Base-by-base conservation (phyloP, 2,329 filamentous ascomycete species). In the Lachnellula suecica region DNA sequence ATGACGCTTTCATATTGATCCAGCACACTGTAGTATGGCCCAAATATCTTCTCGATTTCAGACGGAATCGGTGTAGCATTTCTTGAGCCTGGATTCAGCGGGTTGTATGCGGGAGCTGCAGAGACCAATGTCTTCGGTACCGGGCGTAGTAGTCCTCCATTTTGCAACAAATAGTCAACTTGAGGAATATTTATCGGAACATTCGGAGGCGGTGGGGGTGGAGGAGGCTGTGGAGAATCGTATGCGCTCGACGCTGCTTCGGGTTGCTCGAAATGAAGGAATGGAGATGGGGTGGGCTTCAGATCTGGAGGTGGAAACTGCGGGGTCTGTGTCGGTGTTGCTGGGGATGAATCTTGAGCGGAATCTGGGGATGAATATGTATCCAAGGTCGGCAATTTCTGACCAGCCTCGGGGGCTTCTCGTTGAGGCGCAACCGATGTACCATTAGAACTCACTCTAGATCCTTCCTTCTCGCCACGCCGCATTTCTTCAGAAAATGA, bases 91-190 rank as follows among this genome's bases (percentile, higher is more conserved):
- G 80, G 54, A 74, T 81, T 68, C 76, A 80, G 67, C 74, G 76
- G 50, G 71, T 77, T 51, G 22, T 49, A 54, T 11, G 51, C 34
- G 27, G 82, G 86, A 51, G 82, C 74, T 40, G 77, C 85, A 35
- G 84, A 79, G 7, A 96, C 74, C 47, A 97, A 83, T 53, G 84
- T 83, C 62, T 86, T 89, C 1, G 91, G 84, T 0, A 94, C 81
- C 1, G 84, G 76, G 41, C 87, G 80, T 20, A 84, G 71, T 17
- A 97, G 73, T 1, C 93, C 93, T 35, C 93, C 93, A 68, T 97
- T 87, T 63, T 94, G 90, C 49, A 97, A 79, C 17, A 97, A 77
- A 67, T 97, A 97, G 68, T 97, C 93, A 17, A 97, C 91, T 55
- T 89, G 83, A 1, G 93, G 93, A 11, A 85, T 79, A 37, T 91